These are phyloP conservation scores for Trichosanthes truncata DNA, from an alignment of 306 rosid species.

Conservation along the genomic window DNA sequence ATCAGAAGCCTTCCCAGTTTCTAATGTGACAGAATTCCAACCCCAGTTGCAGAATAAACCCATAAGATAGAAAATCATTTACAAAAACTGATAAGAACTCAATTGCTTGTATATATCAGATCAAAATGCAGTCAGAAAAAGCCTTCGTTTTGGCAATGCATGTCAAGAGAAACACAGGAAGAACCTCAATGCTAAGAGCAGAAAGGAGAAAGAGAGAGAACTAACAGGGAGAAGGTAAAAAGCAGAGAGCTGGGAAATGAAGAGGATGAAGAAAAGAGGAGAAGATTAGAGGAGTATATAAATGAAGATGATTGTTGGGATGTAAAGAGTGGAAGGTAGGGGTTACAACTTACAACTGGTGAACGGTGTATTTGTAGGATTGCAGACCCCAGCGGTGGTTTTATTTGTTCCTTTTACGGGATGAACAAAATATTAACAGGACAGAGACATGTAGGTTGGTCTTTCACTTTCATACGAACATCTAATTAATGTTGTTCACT, in stretches of 20 bases:
- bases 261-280: neutral
- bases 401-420: conserved; percentile 1
- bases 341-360: neutral
- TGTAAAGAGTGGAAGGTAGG: neutral
- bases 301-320: neutral
- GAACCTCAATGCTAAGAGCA: neutral
- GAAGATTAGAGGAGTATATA: neutral
- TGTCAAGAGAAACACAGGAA: neutral
- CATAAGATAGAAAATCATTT: neutral
- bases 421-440: neutral
- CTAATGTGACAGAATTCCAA: too few species aligned
- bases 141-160: neutral
- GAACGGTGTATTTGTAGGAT: neutral
- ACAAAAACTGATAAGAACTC: neutral
- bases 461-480: conserved; percentile 2
- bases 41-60: neutral
- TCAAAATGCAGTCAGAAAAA: neutral
- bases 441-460: neutral
- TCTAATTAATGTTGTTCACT: neutral
- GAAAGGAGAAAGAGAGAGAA: neutral
- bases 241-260: neutral
- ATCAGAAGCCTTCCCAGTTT: neutral
- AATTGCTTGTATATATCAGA: neutral
- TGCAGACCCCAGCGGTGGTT: conserved; percentile 4
- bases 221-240: neutral